Evolutionary conservation across 2,329 filamentous ascomycete species (phyloP).

Genomic region (Cercospora janseana): DNA sequence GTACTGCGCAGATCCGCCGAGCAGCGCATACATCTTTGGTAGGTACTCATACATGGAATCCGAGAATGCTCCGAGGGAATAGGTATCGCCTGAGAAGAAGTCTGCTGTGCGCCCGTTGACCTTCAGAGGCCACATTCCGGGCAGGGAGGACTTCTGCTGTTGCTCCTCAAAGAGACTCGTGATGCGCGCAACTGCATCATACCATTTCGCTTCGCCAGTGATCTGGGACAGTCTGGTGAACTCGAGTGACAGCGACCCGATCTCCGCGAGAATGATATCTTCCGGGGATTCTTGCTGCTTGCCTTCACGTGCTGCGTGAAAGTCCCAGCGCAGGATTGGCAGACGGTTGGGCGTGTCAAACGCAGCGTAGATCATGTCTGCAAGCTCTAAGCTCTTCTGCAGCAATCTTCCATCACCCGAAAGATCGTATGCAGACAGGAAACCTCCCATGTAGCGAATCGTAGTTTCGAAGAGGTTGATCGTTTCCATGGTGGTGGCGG

Average conservation of each 20-base stretch:
- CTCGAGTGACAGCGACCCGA: slow-evolving; percentile 61
- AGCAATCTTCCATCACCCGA: slow-evolving; percentile 57
- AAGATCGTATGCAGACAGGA: slow-evolving; percentile 68
- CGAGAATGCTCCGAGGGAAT: slow-evolving; percentile 37
- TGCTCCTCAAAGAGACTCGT: slow-evolving; percentile 54
- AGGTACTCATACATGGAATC: slow-evolving; percentile 40
- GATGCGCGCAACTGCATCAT: slow-evolving; percentile 61
- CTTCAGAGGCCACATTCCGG: slow-evolving; percentile 62
- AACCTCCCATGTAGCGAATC: slow-evolving; percentile 68
- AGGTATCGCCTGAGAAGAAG: slow-evolving; percentile 33
- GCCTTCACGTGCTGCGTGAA: slow-evolving; percentile 42
- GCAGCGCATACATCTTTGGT: slow-evolving; percentile 33
- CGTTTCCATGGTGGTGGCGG: slow-evolving; percentile 48
- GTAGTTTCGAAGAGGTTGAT: slow-evolving; percentile 71
- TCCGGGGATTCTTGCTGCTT: slow-evolving; percentile 34
- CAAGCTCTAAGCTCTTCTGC: slow-evolving; percentile 62
- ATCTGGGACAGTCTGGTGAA: slow-evolving; percentile 65
- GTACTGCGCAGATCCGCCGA: slow-evolving; percentile 39
- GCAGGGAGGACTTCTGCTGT: slow-evolving; percentile 56
- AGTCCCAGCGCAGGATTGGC: slow-evolving; percentile 60
- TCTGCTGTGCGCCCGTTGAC: slow-evolving; percentile 47
- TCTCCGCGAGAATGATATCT: slow-evolving; percentile 48
- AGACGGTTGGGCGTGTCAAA: slow-evolving; percentile 69
- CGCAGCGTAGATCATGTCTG: slow-evolving; percentile 62
- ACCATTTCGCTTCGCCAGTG: slow-evolving; percentile 59